Evolutionary conservation across 1,139 yeast species (phyloP), one percentile per base, ranked within the genome.

Genomic region (Yamadazyma membranifaciens): DNA sequence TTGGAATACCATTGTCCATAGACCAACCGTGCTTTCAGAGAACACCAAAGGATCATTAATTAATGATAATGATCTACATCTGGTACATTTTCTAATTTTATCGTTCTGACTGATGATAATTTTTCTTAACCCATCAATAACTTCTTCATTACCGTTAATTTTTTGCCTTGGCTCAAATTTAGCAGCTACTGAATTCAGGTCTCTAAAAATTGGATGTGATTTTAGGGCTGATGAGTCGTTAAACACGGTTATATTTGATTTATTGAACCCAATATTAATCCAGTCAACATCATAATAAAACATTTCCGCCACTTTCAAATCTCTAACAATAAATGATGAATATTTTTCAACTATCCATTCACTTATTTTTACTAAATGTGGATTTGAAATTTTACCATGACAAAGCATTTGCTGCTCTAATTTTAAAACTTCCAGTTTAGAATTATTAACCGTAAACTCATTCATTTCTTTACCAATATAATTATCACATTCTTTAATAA

Each of bases 1-100:
- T 49, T 83, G 91, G 55, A 84, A 83, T 2, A 85, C 84, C 67
- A 81, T 71, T 0, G 86, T 79, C 88, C 91, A 84, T 43, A 78
- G 73, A 2, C 80, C 75, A 14, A 69, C 57, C 45, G 54, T 67
- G 29, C 69, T 62, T 3, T 59, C 44, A 17, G 68, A 71, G 50
- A 68, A 71, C 3, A 68, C 67, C 36, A 65, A 51, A 2, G 74
- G 75, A 45, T 76, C 83, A 12, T 72, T 63, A 3, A 73, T 62
- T 33, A 75, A 65, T 1, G 89, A 78, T 2, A 78, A 59, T 2
- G 84, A 73, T 9, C 92, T 78, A 55, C 95, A 86, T 34, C 92
- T 63, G 3, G 82, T 76, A 56, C 95, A 86, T 43, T 69, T 69
- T 36, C 88, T 67, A 36, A 63, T 26, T 40, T 48, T 54, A 9